Conservation (phyloP, 768 basidiomycete genomes). For the Porphyrellus cyaneotinctus region DNA sequence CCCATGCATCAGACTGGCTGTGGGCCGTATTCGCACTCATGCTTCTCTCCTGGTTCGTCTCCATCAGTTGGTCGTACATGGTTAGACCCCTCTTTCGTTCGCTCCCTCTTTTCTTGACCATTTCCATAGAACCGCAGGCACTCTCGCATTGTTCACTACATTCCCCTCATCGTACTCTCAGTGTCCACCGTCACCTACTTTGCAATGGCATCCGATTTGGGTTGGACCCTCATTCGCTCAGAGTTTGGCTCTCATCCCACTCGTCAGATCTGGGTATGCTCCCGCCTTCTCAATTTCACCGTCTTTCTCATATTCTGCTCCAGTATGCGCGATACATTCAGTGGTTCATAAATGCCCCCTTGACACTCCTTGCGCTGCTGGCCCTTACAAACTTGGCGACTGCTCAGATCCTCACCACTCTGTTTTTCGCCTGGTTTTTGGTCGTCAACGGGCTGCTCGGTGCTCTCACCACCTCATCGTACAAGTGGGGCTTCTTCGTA, state of each 20-base stretch:
- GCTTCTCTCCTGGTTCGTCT: slow-evolving; percentile 37
- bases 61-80: slow-evolving; percentile 32
- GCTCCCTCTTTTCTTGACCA: neutral
- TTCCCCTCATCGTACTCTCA: slow-evolving; percentile 43
- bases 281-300: rapidly evolving
- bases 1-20: slow-evolving; percentile 46
- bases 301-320: neutral
- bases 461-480: slow-evolving; percentile 44
- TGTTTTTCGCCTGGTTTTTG: slow-evolving; percentile 41
- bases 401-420: slow-evolving; percentile 39
- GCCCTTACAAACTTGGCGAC: slow-evolving; percentile 46
- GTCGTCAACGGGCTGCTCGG: slow-evolving; percentile 48
- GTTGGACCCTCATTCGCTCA: slow-evolving; percentile 41
- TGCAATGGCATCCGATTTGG: slow-evolving; percentile 54
- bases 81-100: slow-evolving; percentile 14
- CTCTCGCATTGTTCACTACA: slow-evolving; percentile 47
- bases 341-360: slow-evolving; percentile 54
- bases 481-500: slow-evolving; percentile 52
- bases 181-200: slow-evolving; percentile 47
- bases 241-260: slow-evolving; percentile 31
- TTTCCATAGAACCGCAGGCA: slow-evolving; percentile 33
- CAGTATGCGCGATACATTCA: slow-evolving; percentile 54
- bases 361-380: slow-evolving; percentile 44
- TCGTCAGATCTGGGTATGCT: slow-evolving; percentile 43
- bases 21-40: slow-evolving; percentile 55